Evolutionary conservation across 2,329 filamentous ascomycete genomes (phyloP), one percentile per base, ranked within the genome.

Genomic region (Colletotrichum scovillei): DNA sequence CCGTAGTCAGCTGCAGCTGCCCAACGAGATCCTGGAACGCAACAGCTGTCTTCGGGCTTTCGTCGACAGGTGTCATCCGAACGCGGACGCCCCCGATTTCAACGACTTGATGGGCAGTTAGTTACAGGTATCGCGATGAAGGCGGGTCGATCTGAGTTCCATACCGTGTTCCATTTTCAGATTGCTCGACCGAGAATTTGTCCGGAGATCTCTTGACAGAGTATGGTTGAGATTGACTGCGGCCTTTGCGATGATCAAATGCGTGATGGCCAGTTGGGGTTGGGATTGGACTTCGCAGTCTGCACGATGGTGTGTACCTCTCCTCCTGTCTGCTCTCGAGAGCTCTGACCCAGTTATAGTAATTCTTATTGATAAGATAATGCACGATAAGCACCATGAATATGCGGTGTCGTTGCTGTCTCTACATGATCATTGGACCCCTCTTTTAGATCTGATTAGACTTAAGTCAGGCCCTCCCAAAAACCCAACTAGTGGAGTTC

Each of bases 11-110:
- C 46, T 69, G 32, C 24, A 69, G n/a, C 26, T 56, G 24, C 8
- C 24, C 11, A 14, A 69, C n/a, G 30, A 69, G 46, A 12, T 14
- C 30, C 4, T 46, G 16, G 52, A 69, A 56, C 2, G 58, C 62
- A 42, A 16, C 58, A 9, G 30, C 26, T 28, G 49, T 32, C 42
- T 63, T 32, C 22, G 32, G 58, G 5, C 30, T 24, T n/a, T 69
- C 52, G 12, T 22, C 58, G 11, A 22, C 52, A 5, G 67, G 67
- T 1, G 14, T 24, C 30, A 69, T 24, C 19, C 58, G 67, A 46
- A 69, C 49, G 11, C 49, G 58, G 24, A 69, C 49, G 12, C 67
- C 67, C 53, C 67, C 67, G n/a, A 69, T 46, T 14, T 63, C 67
- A 14, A 69, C 35, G 12, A 69, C 67, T 69, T 52, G 11, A 12